Conservation (phyloP, 1,284 basidiomycete species). For the Ustilago cynodontis region DNA sequence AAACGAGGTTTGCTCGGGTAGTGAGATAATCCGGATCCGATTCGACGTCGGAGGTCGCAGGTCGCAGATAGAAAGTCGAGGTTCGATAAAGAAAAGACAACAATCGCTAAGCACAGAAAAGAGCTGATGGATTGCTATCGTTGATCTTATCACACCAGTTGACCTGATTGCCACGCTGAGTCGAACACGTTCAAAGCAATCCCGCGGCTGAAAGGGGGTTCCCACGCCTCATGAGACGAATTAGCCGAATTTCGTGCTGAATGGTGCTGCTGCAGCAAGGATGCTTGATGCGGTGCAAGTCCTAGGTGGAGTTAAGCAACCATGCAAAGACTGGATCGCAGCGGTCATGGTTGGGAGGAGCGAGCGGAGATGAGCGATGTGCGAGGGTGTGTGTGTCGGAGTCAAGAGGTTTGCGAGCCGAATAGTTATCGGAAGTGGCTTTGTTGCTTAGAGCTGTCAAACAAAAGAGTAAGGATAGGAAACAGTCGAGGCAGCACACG, state of each 20-base stretch:
- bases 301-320: constrained; percentile 2
- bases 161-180: not conserved
- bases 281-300: not conserved
- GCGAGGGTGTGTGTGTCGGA: not conserved
- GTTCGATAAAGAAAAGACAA: not conserved
- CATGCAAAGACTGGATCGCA: not conserved
- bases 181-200: not conserved
- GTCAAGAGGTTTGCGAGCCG: not conserved
- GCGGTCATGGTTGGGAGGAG: not conserved
- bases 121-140: not conserved
- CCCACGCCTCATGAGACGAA: not conserved
- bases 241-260: not conserved
- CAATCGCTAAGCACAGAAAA: not conserved
- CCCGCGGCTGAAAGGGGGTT: not conserved
- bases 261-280: not conserved
- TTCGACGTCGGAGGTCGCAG: not conserved
- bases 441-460: not conserved
- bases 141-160: not conserved
- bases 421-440: constrained; percentile 2
- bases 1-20: not conserved
- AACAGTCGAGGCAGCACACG: not conserved
- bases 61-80: not conserved
- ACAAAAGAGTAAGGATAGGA: not conserved
- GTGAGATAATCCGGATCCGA: not conserved
- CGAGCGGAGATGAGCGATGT: constrained; percentile 5